Conservation (phyloP, 2,329 filamentous ascomycete species). For the Fusarium verticillioides region DNA sequence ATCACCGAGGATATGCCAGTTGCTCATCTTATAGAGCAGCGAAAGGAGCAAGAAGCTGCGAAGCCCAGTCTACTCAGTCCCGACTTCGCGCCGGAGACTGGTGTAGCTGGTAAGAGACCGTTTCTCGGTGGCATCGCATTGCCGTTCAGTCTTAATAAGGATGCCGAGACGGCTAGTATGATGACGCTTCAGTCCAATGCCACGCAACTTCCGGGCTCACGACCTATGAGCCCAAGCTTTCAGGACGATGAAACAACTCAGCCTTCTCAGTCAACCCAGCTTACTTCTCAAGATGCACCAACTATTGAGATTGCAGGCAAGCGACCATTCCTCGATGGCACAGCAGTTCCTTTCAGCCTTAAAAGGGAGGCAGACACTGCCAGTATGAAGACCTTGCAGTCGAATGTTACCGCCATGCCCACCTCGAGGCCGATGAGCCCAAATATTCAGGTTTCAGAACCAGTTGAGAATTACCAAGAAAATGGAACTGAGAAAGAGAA, state of each 20-base stretch:
- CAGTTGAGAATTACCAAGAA: background rate
- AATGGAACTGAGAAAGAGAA: background rate
- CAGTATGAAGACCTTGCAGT: conserved; percentile 75
- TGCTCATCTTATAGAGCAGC: conserved; percentile 55
- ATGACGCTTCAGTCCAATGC: conserved; percentile 67
- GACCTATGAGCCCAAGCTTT: conserved; percentile 47
- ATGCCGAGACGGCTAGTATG: conserved; percentile 76
- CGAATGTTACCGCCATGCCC: conserved; percentile 48
- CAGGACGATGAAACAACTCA: conserved; percentile 23
- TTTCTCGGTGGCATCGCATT: conserved; percentile 76
- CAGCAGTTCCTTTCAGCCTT: conserved; percentile 79
- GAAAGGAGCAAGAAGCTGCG: conserved; percentile 53
- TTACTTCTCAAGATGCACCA: conserved; percentile 45
- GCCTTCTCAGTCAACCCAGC: conserved; percentile 28
- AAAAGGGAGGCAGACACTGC: conserved; percentile 72
- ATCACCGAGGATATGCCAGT: conserved; percentile 56
- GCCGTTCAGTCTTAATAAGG: conserved; percentile 75
- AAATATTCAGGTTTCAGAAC: background rate
- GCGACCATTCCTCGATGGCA: conserved; percentile 73
- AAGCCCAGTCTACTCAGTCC: conserved; percentile 58
- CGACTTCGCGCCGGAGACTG: conserved; percentile 58
- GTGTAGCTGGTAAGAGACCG: conserved; percentile 70
- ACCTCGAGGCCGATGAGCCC: conserved; percentile 51
- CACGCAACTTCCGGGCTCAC: conserved; percentile 46
- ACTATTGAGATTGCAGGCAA: conserved; percentile 66